These are phyloP conservation scores for Eragrostis nindensis DNA, from an alignment of 176 grass and related monocot genomes.

Conservation along the genomic window DNA sequence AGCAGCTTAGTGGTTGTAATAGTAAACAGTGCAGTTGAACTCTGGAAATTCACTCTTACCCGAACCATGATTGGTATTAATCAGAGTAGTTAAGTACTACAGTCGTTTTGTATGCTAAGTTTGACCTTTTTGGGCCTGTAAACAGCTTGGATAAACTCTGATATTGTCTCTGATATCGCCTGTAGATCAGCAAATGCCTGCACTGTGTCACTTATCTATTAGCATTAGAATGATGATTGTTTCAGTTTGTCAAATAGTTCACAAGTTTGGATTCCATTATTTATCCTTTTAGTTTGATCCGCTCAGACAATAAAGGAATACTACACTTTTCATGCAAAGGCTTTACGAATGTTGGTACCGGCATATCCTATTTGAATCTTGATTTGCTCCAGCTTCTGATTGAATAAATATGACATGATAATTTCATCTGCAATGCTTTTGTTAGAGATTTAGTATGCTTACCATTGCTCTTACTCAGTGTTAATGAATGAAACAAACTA, in stretches of 20 bases:
- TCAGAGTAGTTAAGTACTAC: not conserved
- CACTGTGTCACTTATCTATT: not conserved
- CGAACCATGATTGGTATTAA: not conserved
- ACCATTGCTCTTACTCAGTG: not conserved
- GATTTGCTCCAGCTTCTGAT: not conserved
- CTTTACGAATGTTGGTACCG: not conserved
- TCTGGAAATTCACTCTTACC: not conserved
- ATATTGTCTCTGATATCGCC: not conserved
- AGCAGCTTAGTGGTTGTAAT: not conserved
- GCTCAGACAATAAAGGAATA: not conserved
- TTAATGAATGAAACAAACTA: not conserved
- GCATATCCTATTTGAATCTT: not conserved
- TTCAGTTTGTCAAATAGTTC: conserved; percentile 7
- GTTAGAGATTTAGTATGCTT: not conserved
- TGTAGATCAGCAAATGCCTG: not conserved
- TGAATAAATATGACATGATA: not conserved
- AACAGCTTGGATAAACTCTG: not conserved
- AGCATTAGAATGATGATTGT: not conserved
- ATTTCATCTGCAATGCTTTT: not conserved
- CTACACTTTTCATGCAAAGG: not conserved
- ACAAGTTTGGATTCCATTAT: not conserved
- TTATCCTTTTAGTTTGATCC: conserved; percentile 1
- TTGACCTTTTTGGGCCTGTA: not conserved
- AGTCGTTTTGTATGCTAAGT: not conserved
- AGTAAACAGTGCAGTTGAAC: not conserved